phyloP scores from a whole-genome alignment of 257 asterid genomes.

The Forsythia suspensa region DNA sequence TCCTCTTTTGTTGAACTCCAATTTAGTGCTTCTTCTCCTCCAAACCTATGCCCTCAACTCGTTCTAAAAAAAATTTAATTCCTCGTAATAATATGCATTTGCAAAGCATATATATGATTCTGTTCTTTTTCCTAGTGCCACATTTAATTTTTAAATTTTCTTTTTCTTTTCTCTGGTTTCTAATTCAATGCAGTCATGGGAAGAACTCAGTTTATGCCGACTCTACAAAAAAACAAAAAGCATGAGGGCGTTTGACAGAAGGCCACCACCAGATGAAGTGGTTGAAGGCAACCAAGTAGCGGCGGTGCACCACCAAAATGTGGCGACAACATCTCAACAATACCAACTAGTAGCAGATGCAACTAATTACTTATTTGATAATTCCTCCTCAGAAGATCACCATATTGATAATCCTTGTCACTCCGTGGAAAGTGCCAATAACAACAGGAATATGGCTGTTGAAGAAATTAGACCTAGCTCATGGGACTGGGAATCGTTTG shows the following conservation, averaged over 20 bases:
- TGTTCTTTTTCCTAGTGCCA: not conserved
- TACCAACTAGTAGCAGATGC: not conserved
- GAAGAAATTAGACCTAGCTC: not conserved
- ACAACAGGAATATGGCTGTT: not conserved
- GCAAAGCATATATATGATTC: not conserved
- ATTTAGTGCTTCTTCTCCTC: not conserved
- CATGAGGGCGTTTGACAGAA: conserved; percentile 39
- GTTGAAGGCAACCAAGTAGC: not conserved
- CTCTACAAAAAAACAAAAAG: conserved; percentile 34
- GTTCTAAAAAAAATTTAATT: not conserved
- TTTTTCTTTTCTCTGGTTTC: not conserved
- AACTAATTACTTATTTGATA: not conserved
- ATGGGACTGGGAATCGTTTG: not conserved
- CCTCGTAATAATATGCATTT: no score
- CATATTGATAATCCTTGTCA: not conserved
- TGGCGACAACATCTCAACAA: not conserved
- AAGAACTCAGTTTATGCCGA: conserved; percentile 45
- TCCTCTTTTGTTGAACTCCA: not conserved
- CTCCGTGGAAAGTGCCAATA: not conserved
- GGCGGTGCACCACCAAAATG: not conserved
- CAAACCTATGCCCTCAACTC: not conserved
- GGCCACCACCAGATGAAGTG: conserved; percentile 17
- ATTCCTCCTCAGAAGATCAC: not conserved
- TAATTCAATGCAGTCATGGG: conserved; percentile 18
- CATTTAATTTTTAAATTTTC: no score